These are phyloP conservation scores for Russula sp. DNA, from an alignment of 768 basidiomycete genomes.

Conservation along the genomic window DNA sequence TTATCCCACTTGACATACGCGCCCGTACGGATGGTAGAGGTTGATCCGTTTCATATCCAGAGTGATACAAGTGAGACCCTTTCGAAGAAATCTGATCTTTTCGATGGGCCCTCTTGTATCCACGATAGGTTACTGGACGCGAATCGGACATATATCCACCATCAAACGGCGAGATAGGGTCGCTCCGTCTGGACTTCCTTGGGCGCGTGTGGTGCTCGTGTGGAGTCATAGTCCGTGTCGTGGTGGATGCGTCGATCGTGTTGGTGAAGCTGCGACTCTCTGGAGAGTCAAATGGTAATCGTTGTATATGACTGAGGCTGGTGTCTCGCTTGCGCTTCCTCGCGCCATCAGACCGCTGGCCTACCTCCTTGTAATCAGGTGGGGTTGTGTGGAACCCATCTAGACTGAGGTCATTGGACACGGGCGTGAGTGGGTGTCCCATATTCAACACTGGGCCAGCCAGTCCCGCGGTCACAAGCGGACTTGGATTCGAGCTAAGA, in stretches of 20 bases:
- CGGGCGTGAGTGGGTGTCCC: slow-evolving; percentile 9
- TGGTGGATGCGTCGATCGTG: not conserved
- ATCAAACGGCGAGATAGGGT: not conserved
- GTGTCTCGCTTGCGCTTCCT: slow-evolving; percentile 14
- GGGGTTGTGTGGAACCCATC: not conserved
- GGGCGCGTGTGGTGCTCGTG: not conserved
- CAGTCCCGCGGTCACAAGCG: not conserved
- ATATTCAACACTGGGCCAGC: not conserved
- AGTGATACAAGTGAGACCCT: not conserved
- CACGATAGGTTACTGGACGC: not conserved
- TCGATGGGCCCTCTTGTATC: not conserved
- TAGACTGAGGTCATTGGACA: not conserved
- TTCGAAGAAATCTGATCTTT: not conserved
- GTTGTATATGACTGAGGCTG: not conserved
- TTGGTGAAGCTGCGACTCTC: not conserved
- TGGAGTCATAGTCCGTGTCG: not conserved
- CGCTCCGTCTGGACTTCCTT: slow-evolving; percentile 5
- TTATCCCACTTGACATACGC: not conserved
- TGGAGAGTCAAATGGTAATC: not conserved
- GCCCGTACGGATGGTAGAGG: not conserved
- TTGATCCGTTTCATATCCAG: slow-evolving; percentile 12
- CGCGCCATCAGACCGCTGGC: not conserved
- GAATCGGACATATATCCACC: slow-evolving; percentile 9
- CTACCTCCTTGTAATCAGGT: not conserved
- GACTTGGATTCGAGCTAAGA: not conserved